phyloP scores from a whole-genome alignment of 2,329 filamentous ascomycete genomes.

The Onygena corvina region DNA sequence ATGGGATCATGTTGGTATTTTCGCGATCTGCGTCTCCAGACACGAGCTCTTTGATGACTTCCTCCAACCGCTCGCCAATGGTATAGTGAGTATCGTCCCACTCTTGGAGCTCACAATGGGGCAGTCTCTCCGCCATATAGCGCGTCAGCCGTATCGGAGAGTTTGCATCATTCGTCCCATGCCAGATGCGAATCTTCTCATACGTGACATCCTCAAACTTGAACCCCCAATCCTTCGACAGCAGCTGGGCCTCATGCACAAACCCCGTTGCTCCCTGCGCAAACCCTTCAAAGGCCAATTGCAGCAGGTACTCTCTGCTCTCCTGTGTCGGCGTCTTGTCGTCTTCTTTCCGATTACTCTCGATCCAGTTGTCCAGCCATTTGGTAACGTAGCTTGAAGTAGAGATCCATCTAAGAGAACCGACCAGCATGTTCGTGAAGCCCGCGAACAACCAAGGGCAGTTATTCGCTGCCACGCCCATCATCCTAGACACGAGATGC shows the following conservation, averaged over 20 bases:
- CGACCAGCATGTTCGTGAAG: not conserved
- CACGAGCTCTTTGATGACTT: constrained; percentile 7
- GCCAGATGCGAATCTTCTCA: constrained; percentile 20
- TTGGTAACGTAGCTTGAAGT: not conserved
- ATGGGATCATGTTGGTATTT: not conserved
- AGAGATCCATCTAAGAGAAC: constrained; percentile 14
- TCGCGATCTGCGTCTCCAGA: not conserved
- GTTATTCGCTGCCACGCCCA: constrained; percentile 16
- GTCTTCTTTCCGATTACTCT: not conserved
- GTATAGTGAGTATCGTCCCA: constrained; percentile 22
- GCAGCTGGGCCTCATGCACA: constrained; percentile 21
- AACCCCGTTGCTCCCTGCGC: constrained; percentile 19
- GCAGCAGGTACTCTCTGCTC: not conserved
- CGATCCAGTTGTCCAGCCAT: constrained; percentile 2
- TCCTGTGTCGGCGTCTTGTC: constrained; percentile 13
- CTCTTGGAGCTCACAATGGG: constrained; percentile 25
- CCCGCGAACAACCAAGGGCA: not conserved
- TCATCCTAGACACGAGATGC: constrained; percentile 16
- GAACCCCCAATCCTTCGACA: constrained; percentile 23
- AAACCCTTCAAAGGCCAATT: constrained; percentile 21
- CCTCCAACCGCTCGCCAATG: constrained; percentile 6
- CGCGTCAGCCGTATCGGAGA: constrained; percentile 25
- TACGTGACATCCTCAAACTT: constrained; percentile 20
- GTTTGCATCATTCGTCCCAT: constrained; percentile 22
- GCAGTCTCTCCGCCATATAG: constrained; percentile 29